Evolutionary conservation across 176 grass and related monocot genomes (phyloP).

Genomic region (Musa acuminata): DNA sequence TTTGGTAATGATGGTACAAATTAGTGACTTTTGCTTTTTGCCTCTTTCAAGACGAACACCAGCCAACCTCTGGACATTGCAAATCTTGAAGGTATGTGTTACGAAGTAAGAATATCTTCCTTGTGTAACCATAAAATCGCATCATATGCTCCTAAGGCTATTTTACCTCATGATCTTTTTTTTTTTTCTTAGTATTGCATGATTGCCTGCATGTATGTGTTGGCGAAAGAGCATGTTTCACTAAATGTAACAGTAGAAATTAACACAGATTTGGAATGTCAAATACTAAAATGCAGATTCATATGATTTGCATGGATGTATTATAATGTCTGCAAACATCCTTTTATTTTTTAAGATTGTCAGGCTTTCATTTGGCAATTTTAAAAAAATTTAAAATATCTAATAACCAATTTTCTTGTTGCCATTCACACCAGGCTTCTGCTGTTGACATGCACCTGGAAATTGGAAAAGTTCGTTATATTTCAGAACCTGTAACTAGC

Average conservation of each 20-base stretch:
- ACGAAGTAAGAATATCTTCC: too few relatives aligned
- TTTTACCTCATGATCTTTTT: background rate
- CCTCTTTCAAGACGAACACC: constrained; percentile 39
- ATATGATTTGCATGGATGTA: too few relatives aligned
- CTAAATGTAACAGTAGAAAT: too few relatives aligned
- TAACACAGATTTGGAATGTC: too few relatives aligned
- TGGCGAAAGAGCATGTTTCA: background rate
- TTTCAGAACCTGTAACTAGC: constrained; percentile 45
- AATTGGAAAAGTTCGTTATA: constrained; percentile 62
- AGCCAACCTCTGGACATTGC: constrained; percentile 36
- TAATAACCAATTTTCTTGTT: background rate
- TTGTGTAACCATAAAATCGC: too few relatives aligned
- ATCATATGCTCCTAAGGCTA: too few relatives aligned
- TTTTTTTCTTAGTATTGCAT: background rate
- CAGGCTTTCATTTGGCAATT: background rate
- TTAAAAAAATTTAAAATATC: background rate
- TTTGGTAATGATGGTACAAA: constrained; percentile 74
- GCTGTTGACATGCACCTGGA: constrained; percentile 36
- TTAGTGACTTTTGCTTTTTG: constrained; percentile 46
- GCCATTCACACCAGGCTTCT: constrained; percentile 15
- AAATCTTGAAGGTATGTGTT: constrained; percentile 48
- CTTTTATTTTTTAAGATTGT: background rate
- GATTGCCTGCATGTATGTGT: background rate
- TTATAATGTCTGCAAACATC: background rate
- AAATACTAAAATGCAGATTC: too few relatives aligned